A percentile compares a stretch with the other conserved stretches of the same genome.
Evolutionary conservation across 257 asterid genomes (phyloP).

Genomic region (Rauvolfia tetraphylla): DNA sequence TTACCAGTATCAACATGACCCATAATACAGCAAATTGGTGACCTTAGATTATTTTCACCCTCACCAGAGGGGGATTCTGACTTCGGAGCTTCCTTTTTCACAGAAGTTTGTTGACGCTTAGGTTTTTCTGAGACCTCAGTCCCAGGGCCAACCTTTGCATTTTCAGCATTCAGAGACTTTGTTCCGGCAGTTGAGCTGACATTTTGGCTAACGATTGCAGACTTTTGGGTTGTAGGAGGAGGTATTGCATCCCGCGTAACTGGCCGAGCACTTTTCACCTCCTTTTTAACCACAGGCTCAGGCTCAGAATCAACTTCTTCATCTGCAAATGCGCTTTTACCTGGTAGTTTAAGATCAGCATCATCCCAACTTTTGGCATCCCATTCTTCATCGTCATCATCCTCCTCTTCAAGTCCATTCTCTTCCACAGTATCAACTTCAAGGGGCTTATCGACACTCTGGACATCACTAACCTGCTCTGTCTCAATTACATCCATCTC

Average conservation of each 20-base stretch:
- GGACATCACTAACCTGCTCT: conserved; percentile 25
- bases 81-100: conserved; percentile 29
- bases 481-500: conserved; percentile 43
- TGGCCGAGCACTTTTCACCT: conserved; percentile 38
- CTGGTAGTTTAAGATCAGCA: conserved; percentile 80
- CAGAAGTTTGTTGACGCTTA: conserved; percentile 26
- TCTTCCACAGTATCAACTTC: conserved; percentile 47
- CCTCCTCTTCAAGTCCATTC: conserved; percentile 53
- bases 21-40: conserved; percentile 99
- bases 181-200: conserved; percentile 22
- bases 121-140: conserved; percentile 31
- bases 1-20: conserved; percentile 99
- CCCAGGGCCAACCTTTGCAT: conserved; percentile 28
- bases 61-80: conserved; percentile 27
- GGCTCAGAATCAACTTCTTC: conserved; percentile 83
- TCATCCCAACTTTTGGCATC: conserved; percentile 98
- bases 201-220: conserved; percentile 26
- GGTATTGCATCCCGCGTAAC: conserved; percentile 34
- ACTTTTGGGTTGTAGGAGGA: conserved; percentile 35
- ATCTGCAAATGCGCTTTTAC: conserved; percentile 73
- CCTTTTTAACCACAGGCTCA: conserved; percentile 50
- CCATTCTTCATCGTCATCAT: conserved; percentile 83
- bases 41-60: conserved; percentile 59
- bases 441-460: conserved; percentile 31
- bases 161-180: conserved; percentile 32